phyloP scores from a whole-genome alignment of 345 rosid genomes.

The Toxicodendron radicans region DNA sequence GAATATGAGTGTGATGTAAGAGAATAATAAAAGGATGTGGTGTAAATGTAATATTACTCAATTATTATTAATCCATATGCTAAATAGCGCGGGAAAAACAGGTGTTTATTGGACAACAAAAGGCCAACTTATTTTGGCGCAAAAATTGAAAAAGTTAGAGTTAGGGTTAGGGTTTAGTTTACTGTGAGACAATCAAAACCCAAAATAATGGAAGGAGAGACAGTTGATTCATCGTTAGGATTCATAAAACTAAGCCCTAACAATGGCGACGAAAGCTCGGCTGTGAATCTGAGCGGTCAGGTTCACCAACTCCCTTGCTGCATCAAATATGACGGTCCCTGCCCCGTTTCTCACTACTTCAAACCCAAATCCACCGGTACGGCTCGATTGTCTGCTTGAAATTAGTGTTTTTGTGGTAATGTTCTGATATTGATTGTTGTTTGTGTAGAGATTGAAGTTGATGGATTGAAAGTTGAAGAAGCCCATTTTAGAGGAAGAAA shows the following conservation, averaged over 20 bases:
- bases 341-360: constrained; percentile 73
- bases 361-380: constrained; percentile 67
- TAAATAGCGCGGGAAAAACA: too few relatives aligned
- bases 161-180: constrained; percentile 5
- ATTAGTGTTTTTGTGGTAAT: not conserved
- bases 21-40: too few relatives aligned
- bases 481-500: constrained; percentile 88
- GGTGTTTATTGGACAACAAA: too few relatives aligned
- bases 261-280: constrained; percentile 17
- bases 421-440: not conserved
- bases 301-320: constrained; percentile 88
- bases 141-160: too few relatives aligned
- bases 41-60: too few relatives aligned
- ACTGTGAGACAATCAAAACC: not conserved
- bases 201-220: constrained; percentile 24
- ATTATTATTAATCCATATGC: too few relatives aligned
- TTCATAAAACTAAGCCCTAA: constrained; percentile 37
- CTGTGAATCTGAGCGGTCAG: constrained; percentile 44
- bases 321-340: constrained; percentile 70
- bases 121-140: too few relatives aligned
- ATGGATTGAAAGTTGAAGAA: constrained; percentile 65
- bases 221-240: constrained; percentile 27
- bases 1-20: too few relatives aligned
- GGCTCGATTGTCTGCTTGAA: not conserved
- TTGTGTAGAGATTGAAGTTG: constrained; percentile 51